Percentiles rank a stretch among this genome's conserved stretches.
Conservation (phyloP, 2,329 filamentous ascomycete genomes). For the Aspergillus sp. region DNA sequence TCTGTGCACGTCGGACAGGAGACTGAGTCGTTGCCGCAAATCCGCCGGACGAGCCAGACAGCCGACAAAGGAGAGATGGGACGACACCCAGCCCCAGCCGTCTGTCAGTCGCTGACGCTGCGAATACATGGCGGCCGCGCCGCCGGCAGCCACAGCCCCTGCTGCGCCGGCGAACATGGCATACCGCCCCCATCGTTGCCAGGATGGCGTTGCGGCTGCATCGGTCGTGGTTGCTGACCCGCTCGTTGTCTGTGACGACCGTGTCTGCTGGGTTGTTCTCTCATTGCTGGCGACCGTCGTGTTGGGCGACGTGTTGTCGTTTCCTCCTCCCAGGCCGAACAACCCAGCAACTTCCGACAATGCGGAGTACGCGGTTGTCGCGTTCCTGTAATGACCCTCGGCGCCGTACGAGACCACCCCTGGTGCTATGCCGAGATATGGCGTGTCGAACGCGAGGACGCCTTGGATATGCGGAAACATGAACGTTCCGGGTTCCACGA, state of each 20-base stretch:
- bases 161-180: conserved; percentile 81
- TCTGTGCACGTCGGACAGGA: conserved; percentile 61
- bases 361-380: conserved; percentile 66
- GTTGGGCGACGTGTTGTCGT: conserved; percentile 11
- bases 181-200: conserved; percentile 80
- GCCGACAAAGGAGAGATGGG: conserved; percentile 90
- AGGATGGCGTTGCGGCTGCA: conserved; percentile 50
- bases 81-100: conserved; percentile 78
- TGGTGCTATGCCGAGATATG: conserved; percentile 61
- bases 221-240: conserved; percentile 39
- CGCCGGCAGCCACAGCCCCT: conserved; percentile 75
- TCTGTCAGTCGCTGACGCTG: conserved; percentile 76
- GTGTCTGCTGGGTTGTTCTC: conserved; percentile 4
- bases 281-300: conserved; percentile 9
- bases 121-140: conserved; percentile 79
- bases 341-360: conserved; percentile 61
- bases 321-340: conserved; percentile 62
- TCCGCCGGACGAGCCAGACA: conserved; percentile 83
- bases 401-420: conserved; percentile 57
- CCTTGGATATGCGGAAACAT: conserved; percentile 95
- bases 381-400: conserved; percentile 79
- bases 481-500: conserved; percentile 46
- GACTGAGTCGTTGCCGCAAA: conserved; percentile 69
- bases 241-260: conserved; percentile 24
- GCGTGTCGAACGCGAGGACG: conserved; percentile 90